Percentiles rank a stretch among this genome's conserved stretches.
Conservation (phyloP, 83 land plant species). For the Picea abies region DNA sequence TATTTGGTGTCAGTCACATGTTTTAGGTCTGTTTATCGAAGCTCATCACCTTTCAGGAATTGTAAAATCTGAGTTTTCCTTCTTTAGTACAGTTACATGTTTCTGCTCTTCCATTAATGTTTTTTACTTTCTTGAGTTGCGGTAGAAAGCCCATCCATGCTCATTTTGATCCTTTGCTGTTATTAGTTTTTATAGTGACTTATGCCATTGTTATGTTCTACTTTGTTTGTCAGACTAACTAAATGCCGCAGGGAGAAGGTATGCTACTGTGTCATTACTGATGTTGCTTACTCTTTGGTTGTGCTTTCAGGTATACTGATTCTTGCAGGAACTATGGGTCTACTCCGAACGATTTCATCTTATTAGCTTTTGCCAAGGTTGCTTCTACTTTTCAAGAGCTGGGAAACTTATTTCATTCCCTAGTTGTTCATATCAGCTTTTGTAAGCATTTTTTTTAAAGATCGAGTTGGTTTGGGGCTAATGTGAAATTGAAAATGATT, state of each 20-base stretch:
- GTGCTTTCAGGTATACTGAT: slow-evolving; percentile 15
- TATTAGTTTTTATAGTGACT: too few species aligned
- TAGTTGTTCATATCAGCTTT: background rate
- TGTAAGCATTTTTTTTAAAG: background rate
- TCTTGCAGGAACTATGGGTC: background rate
- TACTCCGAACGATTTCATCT: slow-evolving; percentile 7
- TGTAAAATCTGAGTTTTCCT: too few species aligned
- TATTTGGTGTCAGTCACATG: too few species aligned
- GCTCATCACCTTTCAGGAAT: too few species aligned
- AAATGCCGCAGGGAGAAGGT: background rate
- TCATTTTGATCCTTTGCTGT: too few species aligned
- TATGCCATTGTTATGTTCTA: background rate
- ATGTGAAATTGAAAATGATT: background rate
- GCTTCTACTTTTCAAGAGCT: background rate
- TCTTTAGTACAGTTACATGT: too few species aligned
- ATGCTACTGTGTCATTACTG: background rate
- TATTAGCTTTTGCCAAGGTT: slow-evolving; percentile 15
- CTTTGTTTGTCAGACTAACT: background rate
- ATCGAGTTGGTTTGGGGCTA: background rate
- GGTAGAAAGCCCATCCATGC: too few species aligned
- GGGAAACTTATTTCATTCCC: background rate
- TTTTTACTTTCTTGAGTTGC: too few species aligned
- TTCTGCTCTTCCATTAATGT: too few species aligned
- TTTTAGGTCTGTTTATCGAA: too few species aligned
- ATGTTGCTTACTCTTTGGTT: background rate